Percentiles rank a stretch among this genome's conserved stretches.
phyloP scores from a whole-genome alignment of 257 asterid species.

The Lithospermum erythrorhizon region DNA sequence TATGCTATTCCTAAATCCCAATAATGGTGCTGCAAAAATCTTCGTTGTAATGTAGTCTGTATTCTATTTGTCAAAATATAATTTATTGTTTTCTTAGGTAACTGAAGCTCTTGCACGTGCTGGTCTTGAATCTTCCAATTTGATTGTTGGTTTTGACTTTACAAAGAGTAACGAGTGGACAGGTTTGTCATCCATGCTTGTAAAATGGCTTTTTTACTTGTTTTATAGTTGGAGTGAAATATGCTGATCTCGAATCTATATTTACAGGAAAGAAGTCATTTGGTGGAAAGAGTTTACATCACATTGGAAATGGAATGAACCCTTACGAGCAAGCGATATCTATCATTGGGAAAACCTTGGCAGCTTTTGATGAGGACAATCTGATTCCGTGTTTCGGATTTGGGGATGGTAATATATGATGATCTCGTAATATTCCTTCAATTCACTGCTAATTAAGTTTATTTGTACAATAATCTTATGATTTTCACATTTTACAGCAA shows the following conservation, averaged over 20 bases:
- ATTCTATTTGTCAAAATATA: constrained; percentile 1
- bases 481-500: constrained; percentile 33
- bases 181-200: constrained; percentile 29
- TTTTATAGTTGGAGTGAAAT: constrained; percentile 5
- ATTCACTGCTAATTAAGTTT: not conserved
- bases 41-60: not conserved
- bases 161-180: constrained; percentile 99
- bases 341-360: constrained; percentile 85
- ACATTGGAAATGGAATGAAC: constrained; percentile 49
- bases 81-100: constrained; percentile 34
- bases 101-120: constrained; percentile 80
- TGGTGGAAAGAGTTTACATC: constrained; percentile 63
- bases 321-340: constrained; percentile 92
- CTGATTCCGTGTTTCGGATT: constrained; percentile 93
- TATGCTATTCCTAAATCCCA: not conserved
- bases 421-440: not conserved
- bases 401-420: constrained; percentile 61
- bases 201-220: not conserved
- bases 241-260: constrained; percentile 21
- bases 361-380: constrained; percentile 86
- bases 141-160: constrained; percentile 85
- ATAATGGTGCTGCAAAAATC: not conserved
- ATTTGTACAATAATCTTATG: not conserved
- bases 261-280: constrained; percentile 61
- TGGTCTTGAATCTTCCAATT: constrained; percentile 93